A percentile compares a stretch with the other conserved stretches of the same genome.
These are phyloP conservation scores for Trichoderma lentiforme DNA, from an alignment of 2,329 filamentous ascomycete species.

Conservation along the genomic window DNA sequence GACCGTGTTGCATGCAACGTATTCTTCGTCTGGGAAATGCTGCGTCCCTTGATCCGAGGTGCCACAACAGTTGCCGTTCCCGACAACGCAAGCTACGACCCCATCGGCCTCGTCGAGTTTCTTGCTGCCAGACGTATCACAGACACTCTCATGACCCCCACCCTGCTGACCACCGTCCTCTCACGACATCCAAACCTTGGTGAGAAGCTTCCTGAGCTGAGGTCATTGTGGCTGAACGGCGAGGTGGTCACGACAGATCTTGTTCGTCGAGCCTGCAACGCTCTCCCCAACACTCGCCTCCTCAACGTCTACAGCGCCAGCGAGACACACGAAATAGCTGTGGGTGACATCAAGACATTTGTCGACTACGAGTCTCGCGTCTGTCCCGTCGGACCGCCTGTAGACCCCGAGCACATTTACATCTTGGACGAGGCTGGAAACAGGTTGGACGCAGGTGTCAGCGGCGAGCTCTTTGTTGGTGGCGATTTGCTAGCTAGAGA, in stretches of 20 bases:
- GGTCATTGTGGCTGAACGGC: conserved; percentile 75
- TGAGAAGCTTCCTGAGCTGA: conserved; percentile 60
- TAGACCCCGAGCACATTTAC: conserved; percentile 67
- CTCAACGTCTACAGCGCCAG: conserved; percentile 81
- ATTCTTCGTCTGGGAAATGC: conserved; percentile 83
- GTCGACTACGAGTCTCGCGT: conserved; percentile 60
- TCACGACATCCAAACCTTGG: conserved; percentile 65
- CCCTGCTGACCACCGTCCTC: conserved; percentile 70
- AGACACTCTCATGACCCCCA: conserved; percentile 81
- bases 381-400: conserved; percentile 69
- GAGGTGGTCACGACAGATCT: conserved; percentile 80
- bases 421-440: conserved; percentile 68
- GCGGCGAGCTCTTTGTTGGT: conserved; percentile 72
- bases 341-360: conserved; percentile 69
- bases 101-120: conserved; percentile 67
- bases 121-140: conserved; percentile 65
- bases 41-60: conserved; percentile 71
- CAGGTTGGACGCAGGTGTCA: conserved; percentile 57
- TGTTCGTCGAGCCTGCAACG: conserved; percentile 63
- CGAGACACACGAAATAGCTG: conserved; percentile 77
- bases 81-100: conserved; percentile 75
- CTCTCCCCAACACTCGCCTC: conserved; percentile 65
- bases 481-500: conserved; percentile 70
- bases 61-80: conserved; percentile 73
- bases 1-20: conserved; percentile 85